phyloP scores from a whole-genome alignment of 106 monocot genomes.

The Iris macrosiphon region DNA sequence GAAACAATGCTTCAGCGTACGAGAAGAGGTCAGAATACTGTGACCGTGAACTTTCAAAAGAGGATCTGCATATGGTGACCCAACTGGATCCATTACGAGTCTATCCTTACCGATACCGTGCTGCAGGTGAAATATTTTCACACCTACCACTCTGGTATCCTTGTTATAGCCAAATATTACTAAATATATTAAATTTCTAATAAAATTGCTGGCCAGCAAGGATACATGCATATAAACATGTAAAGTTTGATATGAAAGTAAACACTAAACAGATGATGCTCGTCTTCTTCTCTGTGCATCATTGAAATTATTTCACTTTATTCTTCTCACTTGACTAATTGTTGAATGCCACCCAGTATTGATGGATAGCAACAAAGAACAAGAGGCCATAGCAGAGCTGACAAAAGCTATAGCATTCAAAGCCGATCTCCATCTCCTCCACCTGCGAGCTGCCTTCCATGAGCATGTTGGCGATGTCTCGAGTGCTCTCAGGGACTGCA shows the following conservation, averaged over 20 bases:
- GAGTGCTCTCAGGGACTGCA: slow-evolving; percentile 75
- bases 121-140: slow-evolving; percentile 73
- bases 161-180: too few species aligned
- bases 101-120: slow-evolving; percentile 96
- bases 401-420: slow-evolving; percentile 86
- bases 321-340: too few species aligned
- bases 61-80: slow-evolving; percentile 87
- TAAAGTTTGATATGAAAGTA: too few species aligned
- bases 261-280: too few species aligned
- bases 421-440: slow-evolving; percentile 87
- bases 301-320: too few species aligned
- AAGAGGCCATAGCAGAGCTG: slow-evolving; percentile 89
- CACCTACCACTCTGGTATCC: too few species aligned
- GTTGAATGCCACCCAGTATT: too few species aligned
- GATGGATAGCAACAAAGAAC: slow-evolving; percentile 89
- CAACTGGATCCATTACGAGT: slow-evolving; percentile 83
- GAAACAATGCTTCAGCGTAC: slow-evolving; percentile 93
- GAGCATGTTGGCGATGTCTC: slow-evolving; percentile 81
- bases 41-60: slow-evolving; percentile 70
- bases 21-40: slow-evolving; percentile 98
- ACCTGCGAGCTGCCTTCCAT: slow-evolving; percentile 89
- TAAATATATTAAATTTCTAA: too few species aligned
- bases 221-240: too few species aligned
- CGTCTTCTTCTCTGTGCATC: too few species aligned
- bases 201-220: too few species aligned